Evolutionary conservation across 192 early-diverging fungal genomes (phyloP).

Genomic region (Entomortierella lignicola): DNA sequence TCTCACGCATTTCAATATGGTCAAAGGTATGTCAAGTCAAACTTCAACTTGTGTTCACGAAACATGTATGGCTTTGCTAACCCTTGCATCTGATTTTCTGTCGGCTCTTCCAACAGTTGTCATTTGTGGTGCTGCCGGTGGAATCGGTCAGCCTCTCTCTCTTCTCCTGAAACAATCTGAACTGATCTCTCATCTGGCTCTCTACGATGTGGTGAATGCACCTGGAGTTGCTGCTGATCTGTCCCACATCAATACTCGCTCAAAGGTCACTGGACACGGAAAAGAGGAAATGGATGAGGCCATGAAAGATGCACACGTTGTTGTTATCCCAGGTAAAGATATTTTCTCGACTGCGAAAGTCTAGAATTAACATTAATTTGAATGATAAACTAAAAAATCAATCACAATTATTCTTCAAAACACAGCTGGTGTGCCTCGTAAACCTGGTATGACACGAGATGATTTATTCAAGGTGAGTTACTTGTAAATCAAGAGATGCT

Average conservation of each 20-base stretch:
- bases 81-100: neutral
- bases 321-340: conserved; percentile 97
- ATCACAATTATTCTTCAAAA: conserved; percentile 53
- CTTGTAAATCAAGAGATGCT: too few species aligned
- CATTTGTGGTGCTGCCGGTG: conserved; percentile 87
- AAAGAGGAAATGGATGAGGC: conserved; percentile 81
- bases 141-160: conserved; percentile 98
- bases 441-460: conserved; percentile 99
- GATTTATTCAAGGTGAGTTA: conserved; percentile 89
- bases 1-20: conserved; percentile 11
- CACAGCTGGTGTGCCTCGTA: conserved; percentile 97
- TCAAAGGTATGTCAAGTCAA: conserved; percentile 20
- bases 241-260: conserved; percentile 89
- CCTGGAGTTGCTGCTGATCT: conserved; percentile 98
- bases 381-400: too few species aligned
- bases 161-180: conserved; percentile 94
- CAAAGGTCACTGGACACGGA: conserved; percentile 84
- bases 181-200: conserved; percentile 83
- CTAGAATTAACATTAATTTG: too few species aligned
- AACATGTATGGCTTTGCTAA: neutral
- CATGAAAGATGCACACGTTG: conserved; percentile 77
- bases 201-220: conserved; percentile 97
- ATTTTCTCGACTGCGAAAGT: too few species aligned
- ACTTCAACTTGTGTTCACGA: neutral
- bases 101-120: conserved; percentile 60